Percentiles rank a stretch among this genome's conserved stretches.
Evolutionary conservation across 352 stramenopile species (phyloP).

Genomic region (Thalassiosira mediterranea): DNA sequence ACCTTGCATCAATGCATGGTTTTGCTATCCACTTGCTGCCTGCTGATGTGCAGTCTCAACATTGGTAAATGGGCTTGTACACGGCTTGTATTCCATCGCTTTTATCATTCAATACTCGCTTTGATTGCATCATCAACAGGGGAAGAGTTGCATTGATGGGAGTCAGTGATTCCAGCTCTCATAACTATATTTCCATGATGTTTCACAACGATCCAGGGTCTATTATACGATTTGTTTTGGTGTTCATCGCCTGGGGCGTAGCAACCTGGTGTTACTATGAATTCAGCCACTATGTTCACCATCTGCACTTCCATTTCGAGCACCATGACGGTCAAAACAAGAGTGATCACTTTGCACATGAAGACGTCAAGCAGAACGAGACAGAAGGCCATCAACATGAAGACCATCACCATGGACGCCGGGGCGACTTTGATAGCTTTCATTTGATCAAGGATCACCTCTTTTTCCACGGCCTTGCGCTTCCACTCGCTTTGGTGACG

Average conservation of each 20-base stretch:
- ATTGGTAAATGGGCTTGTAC: too few relatives aligned
- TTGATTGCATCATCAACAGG: too few relatives aligned
- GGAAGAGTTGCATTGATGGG: too few relatives aligned
- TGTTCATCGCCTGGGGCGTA: background rate
- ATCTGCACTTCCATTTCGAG: slow-evolving; percentile 10
- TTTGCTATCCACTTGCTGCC: too few relatives aligned
- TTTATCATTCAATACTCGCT: too few relatives aligned
- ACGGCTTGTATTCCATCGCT: too few relatives aligned
- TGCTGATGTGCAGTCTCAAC: too few relatives aligned
- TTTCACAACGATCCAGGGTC: too few relatives aligned
- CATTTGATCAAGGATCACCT: slow-evolving; percentile 5
- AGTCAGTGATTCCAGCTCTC: too few relatives aligned
- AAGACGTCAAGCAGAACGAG: background rate
- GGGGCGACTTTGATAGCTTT: slow-evolving; percentile 1
- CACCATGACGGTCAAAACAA: background rate
- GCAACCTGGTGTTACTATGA: slow-evolving; percentile 8
- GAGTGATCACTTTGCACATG: background rate
- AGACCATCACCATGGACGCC: slow-evolving; percentile 5
- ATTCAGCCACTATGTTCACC: slow-evolving; percentile 10
- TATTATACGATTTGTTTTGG: too few relatives aligned
- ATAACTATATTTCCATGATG: too few relatives aligned
- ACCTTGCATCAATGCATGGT: too few relatives aligned
- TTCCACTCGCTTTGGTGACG: slow-evolving; percentile 1
- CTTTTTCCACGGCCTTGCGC: slow-evolving; percentile 5
- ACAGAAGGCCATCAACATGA: background rate